Evolutionary conservation across 805 yeast genomes (phyloP).

Genomic region (Blastobotrys attinorum): DNA sequence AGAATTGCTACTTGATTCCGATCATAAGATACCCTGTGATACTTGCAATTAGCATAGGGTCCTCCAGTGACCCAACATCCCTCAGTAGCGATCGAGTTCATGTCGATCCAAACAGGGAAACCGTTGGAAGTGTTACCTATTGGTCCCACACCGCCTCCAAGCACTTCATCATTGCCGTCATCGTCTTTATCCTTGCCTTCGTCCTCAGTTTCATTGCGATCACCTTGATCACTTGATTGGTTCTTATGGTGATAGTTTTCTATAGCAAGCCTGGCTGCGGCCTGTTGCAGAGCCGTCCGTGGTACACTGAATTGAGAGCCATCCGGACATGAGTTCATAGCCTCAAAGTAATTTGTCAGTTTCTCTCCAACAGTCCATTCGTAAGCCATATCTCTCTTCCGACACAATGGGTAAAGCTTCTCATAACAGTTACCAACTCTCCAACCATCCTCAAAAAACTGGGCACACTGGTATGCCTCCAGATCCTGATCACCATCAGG

Average conservation of each 20-base stretch:
- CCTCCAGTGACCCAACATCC: slow-evolving; percentile 88
- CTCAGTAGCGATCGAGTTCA: slow-evolving; percentile 65
- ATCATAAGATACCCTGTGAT: slow-evolving; percentile 45
- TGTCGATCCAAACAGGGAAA: slow-evolving; percentile 63
- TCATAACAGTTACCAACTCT: slow-evolving; percentile 58
- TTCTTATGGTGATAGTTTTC: background rate
- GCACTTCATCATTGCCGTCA: background rate
- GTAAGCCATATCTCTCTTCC: slow-evolving; percentile 32
- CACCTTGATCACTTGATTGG: background rate
- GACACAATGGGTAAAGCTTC: slow-evolving; percentile 49
- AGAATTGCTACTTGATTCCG: slow-evolving; percentile 55
- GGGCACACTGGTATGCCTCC: slow-evolving; percentile 42
- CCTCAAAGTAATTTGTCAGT: slow-evolving; percentile 27
- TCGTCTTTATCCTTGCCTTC: background rate
- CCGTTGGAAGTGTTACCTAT: slow-evolving; percentile 14
- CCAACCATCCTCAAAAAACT: slow-evolving; percentile 45
- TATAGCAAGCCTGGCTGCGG: slow-evolving; percentile 16
- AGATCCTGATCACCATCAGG: slow-evolving; percentile 8
- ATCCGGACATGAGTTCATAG: slow-evolving; percentile 30
- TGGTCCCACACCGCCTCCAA: slow-evolving; percentile 1
- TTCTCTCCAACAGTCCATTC: slow-evolving; percentile 31
- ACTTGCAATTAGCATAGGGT: slow-evolving; percentile 69
- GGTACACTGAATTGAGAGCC: slow-evolving; percentile 40
- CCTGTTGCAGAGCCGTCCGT: slow-evolving; percentile 40
- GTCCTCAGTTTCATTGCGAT: background rate